Conservation (phyloP, 2,329 filamentous ascomycete species). For the Uncinocarpus reesii region DNA sequence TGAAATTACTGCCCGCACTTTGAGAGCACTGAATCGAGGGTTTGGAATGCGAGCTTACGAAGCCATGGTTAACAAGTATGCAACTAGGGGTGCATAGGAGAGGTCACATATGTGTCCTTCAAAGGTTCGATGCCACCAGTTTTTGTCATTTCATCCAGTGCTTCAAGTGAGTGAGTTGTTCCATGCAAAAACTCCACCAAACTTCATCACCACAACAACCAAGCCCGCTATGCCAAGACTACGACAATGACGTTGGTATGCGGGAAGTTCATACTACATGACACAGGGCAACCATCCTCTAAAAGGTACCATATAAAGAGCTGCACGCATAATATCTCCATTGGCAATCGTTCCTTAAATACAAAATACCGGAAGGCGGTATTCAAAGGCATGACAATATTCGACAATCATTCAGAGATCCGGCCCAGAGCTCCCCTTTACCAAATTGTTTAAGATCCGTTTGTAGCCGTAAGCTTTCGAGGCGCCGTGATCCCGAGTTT, state of each 20-base stretch:
- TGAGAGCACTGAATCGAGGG: too few species aligned
- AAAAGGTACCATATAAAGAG: too few species aligned
- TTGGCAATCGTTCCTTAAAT: too few species aligned
- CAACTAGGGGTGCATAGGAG: neutral
- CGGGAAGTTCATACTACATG: too few species aligned
- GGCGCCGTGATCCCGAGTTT: neutral
- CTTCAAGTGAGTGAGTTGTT: neutral
- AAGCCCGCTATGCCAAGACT: slow-evolving; percentile 5
- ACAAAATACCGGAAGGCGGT: too few species aligned
- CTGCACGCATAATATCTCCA: too few species aligned
- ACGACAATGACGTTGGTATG: too few species aligned
- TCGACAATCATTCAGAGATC: too few species aligned
- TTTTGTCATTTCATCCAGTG: too few species aligned
- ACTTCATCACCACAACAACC: slow-evolving; percentile 12
- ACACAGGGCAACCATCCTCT: too few species aligned
- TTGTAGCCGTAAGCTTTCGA: neutral
- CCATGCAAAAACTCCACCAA: neutral
- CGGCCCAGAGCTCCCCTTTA: neutral
- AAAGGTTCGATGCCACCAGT: neutral
- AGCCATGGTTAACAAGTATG: slow-evolving; percentile 8
- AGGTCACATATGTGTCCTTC: neutral
- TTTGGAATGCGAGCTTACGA: slow-evolving; percentile 14
- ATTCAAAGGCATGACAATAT: too few species aligned
- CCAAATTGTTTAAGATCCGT: neutral
- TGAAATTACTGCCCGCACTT: neutral